phyloP scores from a whole-genome alignment of 78 protist species.

The Bigelowiella natans region DNA sequence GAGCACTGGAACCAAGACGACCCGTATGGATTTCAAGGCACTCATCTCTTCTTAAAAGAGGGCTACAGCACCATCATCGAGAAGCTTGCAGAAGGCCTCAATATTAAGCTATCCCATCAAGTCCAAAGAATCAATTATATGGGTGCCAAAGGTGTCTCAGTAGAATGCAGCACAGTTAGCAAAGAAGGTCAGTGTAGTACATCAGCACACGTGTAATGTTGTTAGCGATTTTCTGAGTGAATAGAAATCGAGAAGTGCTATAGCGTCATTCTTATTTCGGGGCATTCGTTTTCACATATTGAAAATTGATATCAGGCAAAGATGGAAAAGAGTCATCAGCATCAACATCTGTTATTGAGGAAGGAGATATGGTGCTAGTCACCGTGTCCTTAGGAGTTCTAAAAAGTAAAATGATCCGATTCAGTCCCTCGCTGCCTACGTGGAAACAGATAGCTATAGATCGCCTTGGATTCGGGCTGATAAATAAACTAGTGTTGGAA shows the following conservation, averaged over 20 bases:
- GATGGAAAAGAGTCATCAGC: no score
- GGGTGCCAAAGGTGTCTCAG: no score
- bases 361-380: conserved; percentile 15
- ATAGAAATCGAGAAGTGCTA: no score
- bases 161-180: no score
- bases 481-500: conserved; percentile 26
- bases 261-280: no score
- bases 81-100: background rate
- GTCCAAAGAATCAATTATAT: background rate
- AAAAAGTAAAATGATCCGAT: background rate
- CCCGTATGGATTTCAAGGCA: conserved; percentile 24
- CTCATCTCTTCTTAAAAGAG: conserved; percentile 6
- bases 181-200: no score
- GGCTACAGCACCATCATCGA: conserved; percentile 26
- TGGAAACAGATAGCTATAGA: conserved; percentile 2
- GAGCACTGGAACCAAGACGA: conserved; percentile 40
- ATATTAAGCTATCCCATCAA: background rate
- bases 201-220: no score
- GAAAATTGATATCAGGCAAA: no score
- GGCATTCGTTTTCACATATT: no score
- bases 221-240: no score
- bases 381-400: conserved; percentile 20
- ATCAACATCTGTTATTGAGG: no score
- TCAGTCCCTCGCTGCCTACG: conserved; percentile 27
- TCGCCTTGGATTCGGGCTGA: conserved; percentile 32